Base-by-base conservation (phyloP, 495 filamentous ascomycete species). In the Talaromyces stipitatus region DNA sequence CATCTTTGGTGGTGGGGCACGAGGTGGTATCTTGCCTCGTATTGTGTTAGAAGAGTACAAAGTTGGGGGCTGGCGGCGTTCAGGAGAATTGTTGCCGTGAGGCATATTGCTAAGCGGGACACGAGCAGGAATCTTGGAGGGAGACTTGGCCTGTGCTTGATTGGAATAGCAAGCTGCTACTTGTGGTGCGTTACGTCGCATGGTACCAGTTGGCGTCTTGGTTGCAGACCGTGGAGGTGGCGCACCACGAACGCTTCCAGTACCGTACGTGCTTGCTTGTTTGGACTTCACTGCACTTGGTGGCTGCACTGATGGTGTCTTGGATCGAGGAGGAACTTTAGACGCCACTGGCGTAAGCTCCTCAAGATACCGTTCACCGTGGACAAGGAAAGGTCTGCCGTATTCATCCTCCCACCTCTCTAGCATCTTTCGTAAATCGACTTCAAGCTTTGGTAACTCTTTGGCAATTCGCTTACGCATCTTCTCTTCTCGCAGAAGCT, bases 401-500 rank as follows among this genome's bases (percentile, higher is more conserved):
- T 90, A 96, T 58, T 97, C 92, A 57, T 95, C 88, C 66, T 97
- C 95, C 88, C 89, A 99, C 32, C 81, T 72, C 72, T 95, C 91
- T 27, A 99, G 76, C 43, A 80, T 77, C 63, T 86, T 95, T 59
- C 81, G 84, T 41, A 99, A 75, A 9, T 97, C 91, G 0, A 78
- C 77, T 54, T 91, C 88, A 14, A 99, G 77, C 70, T 94, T 97
- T 5, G 94, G 94, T 43, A 99, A 77, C 61, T 99, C 94, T 71
- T 97, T 97, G 14, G 90, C 79, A 57, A 97, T 95, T 24, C 91
- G 78, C 80, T 97, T 99, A 38, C 94, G 83, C 90, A 96, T 94
- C 79, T 96, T 97, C 74, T 99, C 94, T 66, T 99, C 94, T 23
- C 94, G 82, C 27, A 99, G 75, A n/a, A 99, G 78, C 69, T 95